phyloP scores from a whole-genome alignment of 371 early-diverging fungal species.

The Mortierella sp. region DNA sequence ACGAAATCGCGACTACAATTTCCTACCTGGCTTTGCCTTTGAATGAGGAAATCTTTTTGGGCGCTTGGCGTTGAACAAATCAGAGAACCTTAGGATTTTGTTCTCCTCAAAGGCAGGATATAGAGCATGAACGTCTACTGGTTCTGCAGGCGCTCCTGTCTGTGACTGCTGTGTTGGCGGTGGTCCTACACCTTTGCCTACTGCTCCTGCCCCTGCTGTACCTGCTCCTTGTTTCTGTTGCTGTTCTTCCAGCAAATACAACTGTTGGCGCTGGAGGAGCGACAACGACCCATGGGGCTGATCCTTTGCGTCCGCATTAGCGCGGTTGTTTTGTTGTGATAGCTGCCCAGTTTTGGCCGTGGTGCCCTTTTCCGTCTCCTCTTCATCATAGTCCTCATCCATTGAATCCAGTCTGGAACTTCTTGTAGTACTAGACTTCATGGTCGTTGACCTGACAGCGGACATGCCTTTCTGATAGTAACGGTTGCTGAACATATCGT shows the following conservation, averaged over 20 bases:
- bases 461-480: slow-evolving; percentile 35
- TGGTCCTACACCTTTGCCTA: background rate
- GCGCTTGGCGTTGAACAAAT: slow-evolving; percentile 62
- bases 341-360: background rate
- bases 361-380: slow-evolving; percentile 62
- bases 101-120: slow-evolving; percentile 75
- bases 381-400: slow-evolving; percentile 75
- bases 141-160: slow-evolving; percentile 27
- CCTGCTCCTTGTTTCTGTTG: slow-evolving; percentile 27
- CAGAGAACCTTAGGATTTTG: slow-evolving; percentile 73
- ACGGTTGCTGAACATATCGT: slow-evolving; percentile 36
- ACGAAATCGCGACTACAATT: background rate
- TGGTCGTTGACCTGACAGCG: slow-evolving; percentile 19
- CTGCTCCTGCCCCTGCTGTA: slow-evolving; percentile 6
- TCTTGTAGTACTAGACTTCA: slow-evolving; percentile 18
- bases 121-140: slow-evolving; percentile 61
- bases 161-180: slow-evolving; percentile 6
- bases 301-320: no score
- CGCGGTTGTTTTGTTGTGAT: no score
- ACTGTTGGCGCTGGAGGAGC: slow-evolving; percentile 33
- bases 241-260: slow-evolving; percentile 26
- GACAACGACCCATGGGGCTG: slow-evolving; percentile 18
- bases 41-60: slow-evolving; percentile 40
- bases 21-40: slow-evolving; percentile 33
- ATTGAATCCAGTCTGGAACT: slow-evolving; percentile 45